These are phyloP conservation scores for Chamaecyparis obtusa DNA, from an alignment of 75 land plant species.

Conservation along the genomic window DNA sequence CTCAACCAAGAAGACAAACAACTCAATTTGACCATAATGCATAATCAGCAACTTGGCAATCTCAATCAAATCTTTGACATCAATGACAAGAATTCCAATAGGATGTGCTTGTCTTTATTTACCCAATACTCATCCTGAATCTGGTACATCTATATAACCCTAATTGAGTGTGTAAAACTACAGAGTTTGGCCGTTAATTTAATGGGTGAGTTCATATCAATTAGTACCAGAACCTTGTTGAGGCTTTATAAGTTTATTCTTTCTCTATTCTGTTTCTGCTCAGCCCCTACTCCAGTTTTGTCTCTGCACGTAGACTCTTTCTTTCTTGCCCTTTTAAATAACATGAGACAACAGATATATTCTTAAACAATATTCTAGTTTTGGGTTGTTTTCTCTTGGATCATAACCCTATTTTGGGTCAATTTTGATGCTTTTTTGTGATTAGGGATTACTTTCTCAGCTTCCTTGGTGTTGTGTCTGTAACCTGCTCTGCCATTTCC, in stretches of 20 bases:
- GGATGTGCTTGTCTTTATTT: background rate
- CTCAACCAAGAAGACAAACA: no score
- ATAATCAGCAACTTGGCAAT: no score
- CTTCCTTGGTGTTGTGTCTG: background rate
- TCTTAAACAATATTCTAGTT: background rate
- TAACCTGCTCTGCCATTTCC: background rate
- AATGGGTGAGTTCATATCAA: background rate
- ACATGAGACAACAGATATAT: background rate
- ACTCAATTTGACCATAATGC: no score
- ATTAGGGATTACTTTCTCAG: no score
- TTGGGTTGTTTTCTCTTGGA: background rate
- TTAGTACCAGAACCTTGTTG: background rate
- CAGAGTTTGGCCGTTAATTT: background rate
- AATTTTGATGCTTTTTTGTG: background rate
- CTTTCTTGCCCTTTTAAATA: no score
- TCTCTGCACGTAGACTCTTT: no score
- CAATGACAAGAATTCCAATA: no score
- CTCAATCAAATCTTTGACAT: no score
- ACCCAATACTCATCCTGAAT: background rate
- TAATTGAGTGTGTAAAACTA: background rate
- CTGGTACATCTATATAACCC: background rate
- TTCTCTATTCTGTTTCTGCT: background rate
- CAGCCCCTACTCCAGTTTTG: background rate
- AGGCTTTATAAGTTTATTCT: background rate
- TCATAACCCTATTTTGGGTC: background rate